A percentile compares a stretch with the other conserved stretches of the same genome.
phyloP scores from a whole-genome alignment of 2,329 filamentous ascomycete species.

The Colletotrichum somersetense region DNA sequence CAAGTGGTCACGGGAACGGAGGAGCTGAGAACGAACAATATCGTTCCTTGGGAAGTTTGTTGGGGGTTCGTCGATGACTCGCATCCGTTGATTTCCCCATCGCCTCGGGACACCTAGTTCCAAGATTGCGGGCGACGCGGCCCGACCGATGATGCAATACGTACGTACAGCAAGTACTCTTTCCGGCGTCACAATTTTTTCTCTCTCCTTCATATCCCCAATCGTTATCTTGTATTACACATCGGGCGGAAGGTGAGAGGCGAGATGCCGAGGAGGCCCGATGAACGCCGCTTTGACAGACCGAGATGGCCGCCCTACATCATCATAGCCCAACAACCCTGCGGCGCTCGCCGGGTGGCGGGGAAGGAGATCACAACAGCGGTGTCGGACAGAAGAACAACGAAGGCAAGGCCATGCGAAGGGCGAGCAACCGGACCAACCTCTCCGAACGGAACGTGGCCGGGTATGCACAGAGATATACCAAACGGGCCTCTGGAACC shows the following conservation, averaged over 20 bases:
- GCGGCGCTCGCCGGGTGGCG: not conserved
- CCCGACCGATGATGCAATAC: slow-evolving; percentile 25
- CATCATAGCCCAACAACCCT: slow-evolving; percentile 15
- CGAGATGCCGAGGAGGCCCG: not conserved
- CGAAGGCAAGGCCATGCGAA: not conserved
- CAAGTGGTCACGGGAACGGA: slow-evolving; percentile 26
- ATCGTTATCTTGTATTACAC: slow-evolving; percentile 3
- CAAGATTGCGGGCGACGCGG: not conserved
- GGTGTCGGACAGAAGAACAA: not conserved
- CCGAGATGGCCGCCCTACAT: slow-evolving; percentile 1
- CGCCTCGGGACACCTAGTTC: slow-evolving; percentile 15
- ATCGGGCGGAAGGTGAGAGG: not conserved
- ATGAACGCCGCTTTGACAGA: not conserved
- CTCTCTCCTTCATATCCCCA: not conserved
- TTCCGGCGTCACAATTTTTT: not conserved
- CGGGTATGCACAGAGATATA: not conserved
- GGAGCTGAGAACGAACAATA: not conserved
- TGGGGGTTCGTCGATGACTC: slow-evolving; percentile 9
- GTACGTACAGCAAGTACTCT: slow-evolving; percentile 19
- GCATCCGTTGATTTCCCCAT: slow-evolving; percentile 1
- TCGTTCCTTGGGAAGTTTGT: not conserved
- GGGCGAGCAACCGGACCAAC: not conserved
- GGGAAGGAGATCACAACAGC: not conserved
- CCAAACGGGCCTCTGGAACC: not conserved
- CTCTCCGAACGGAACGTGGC: not conserved